Percentiles rank a stretch among this genome's conserved stretches.
phyloP scores from a whole-genome alignment of 345 rosid genomes.

The Carallia pectinifolia region DNA sequence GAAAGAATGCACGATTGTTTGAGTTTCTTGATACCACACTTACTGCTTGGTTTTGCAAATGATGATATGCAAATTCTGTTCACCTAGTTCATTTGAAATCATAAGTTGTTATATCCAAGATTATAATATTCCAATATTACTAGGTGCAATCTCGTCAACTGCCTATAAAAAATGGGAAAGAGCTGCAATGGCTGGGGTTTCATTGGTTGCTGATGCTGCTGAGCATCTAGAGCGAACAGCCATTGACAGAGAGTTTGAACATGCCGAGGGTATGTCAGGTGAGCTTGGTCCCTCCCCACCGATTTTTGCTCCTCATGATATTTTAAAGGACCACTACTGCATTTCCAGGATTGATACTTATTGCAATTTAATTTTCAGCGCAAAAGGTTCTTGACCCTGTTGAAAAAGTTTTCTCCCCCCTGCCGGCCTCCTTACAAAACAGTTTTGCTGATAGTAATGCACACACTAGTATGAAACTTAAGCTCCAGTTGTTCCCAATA shows the following conservation, averaged over 20 bases:
- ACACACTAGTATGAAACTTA: constrained; percentile 60
- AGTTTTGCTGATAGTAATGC: constrained; percentile 47
- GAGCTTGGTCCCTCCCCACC: constrained; percentile 20
- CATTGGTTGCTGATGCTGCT: constrained; percentile 99
- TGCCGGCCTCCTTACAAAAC: constrained; percentile 47
- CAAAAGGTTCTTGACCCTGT: constrained; percentile 35
- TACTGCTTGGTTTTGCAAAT: not conserved
- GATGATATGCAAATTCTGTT: constrained; percentile 1
- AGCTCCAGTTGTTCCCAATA: constrained; percentile 94
- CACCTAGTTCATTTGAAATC: not conserved
- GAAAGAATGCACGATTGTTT: no score
- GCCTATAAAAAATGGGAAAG: constrained; percentile 94
- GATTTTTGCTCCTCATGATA: constrained; percentile 15
- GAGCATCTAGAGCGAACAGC: constrained; percentile 83
- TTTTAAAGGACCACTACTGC: not conserved
- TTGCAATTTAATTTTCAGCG: constrained; percentile 38
- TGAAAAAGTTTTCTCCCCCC: constrained; percentile 41
- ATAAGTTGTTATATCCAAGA: not conserved
- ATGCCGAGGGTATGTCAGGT: constrained; percentile 42
- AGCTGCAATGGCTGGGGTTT: constrained; percentile 98
- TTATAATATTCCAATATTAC: constrained; percentile 24
- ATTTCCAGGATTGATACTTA: constrained; percentile 12
- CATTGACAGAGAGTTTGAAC: constrained; percentile 49
- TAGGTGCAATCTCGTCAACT: constrained; percentile 50
- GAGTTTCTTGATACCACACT: not conserved